A percentile compares a stretch with the other conserved stretches of the same genome.
phyloP scores from a whole-genome alignment of 257 asterid species.

The Oldenlandia corymbosa region DNA sequence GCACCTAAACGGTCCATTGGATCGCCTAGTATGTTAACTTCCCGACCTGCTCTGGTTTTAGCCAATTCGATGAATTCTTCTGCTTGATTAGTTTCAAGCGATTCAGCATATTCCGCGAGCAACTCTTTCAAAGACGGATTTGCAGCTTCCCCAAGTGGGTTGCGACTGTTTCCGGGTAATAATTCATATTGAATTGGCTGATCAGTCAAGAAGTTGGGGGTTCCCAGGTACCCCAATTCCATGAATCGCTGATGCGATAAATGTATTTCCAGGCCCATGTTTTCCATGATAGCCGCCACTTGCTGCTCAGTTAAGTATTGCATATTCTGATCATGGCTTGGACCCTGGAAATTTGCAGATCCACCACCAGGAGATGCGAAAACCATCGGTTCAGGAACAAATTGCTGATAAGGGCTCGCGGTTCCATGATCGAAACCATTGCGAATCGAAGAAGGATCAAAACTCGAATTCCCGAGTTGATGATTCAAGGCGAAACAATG shows the following conservation, averaged over 20 bases:
- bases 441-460: slow-evolving; percentile 49
- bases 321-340: slow-evolving; percentile 35
- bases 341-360: slow-evolving; percentile 26
- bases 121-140: slow-evolving; percentile 34
- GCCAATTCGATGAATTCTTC: slow-evolving; percentile 45
- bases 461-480: too few relatives aligned
- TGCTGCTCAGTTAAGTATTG: slow-evolving; percentile 48
- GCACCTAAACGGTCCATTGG: slow-evolving; percentile 95
- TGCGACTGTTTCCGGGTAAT: slow-evolving; percentile 33
- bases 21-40: slow-evolving; percentile 74
- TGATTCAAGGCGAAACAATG: too few relatives aligned
- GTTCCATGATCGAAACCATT: slow-evolving; percentile 33
- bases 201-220: too few relatives aligned
- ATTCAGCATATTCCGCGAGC: slow-evolving; percentile 60
- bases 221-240: too few relatives aligned
- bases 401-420: slow-evolving; percentile 27
- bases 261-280: slow-evolving; percentile 43
- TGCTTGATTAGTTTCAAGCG: slow-evolving; percentile 49
- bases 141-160: slow-evolving; percentile 31
- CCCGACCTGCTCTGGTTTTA: slow-evolving; percentile 42
- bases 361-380: slow-evolving; percentile 29
- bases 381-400: slow-evolving; percentile 27
- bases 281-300: slow-evolving; percentile 71
- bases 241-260: too few relatives aligned
- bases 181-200: too few relatives aligned